Conservation (phyloP, 495 filamentous ascomycete genomes). For the Aspergillus avenaceus region DNA sequence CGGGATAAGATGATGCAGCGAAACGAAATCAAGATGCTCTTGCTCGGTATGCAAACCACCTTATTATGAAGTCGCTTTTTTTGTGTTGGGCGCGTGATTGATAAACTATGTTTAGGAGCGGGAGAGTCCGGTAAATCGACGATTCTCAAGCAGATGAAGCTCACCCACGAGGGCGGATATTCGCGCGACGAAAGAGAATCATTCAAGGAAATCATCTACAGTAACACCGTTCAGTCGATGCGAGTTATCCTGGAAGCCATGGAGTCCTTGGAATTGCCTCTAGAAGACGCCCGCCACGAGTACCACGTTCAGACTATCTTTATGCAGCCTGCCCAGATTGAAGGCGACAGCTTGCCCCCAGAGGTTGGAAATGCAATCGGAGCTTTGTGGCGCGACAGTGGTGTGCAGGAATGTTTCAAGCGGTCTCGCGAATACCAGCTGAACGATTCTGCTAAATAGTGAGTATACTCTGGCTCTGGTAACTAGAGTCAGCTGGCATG, state of each 20-base stretch:
- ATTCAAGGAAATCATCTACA: conserved; percentile 96
- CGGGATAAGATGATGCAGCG: conserved; percentile 92
- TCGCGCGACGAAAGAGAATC: conserved; percentile 55
- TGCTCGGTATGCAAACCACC: conserved; percentile 67
- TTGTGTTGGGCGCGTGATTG: conserved; percentile 8
- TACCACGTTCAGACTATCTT: conserved; percentile 95
- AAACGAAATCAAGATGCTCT: conserved; percentile 99
- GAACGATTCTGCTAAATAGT: conserved; percentile 99
- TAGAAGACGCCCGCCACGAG: conserved; percentile 83
- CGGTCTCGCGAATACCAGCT: conserved; percentile 94
- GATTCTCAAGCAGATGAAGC: conserved; percentile 97
- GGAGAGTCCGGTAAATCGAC: conserved; percentile 99
- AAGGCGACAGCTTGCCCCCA: conserved; percentile 88
- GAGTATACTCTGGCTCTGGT: conserved; percentile 35
- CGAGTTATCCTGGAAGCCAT: conserved; percentile 94
- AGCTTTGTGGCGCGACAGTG: conserved; percentile 88
- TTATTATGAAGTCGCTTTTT: not conserved
- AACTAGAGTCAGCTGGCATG: not conserved
- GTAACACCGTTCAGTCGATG: conserved; percentile 95
- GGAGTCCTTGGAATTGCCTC: conserved; percentile 85
- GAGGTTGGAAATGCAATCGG: conserved; percentile 94
- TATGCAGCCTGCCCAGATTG: conserved; percentile 93
- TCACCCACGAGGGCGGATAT: conserved; percentile 56
- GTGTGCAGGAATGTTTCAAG: conserved; percentile 94
- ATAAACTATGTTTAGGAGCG: conserved; percentile 60